These are phyloP conservation scores for Backusella mclennaniae DNA, from an alignment of 192 early-diverging fungal species.

Conservation along the genomic window DNA sequence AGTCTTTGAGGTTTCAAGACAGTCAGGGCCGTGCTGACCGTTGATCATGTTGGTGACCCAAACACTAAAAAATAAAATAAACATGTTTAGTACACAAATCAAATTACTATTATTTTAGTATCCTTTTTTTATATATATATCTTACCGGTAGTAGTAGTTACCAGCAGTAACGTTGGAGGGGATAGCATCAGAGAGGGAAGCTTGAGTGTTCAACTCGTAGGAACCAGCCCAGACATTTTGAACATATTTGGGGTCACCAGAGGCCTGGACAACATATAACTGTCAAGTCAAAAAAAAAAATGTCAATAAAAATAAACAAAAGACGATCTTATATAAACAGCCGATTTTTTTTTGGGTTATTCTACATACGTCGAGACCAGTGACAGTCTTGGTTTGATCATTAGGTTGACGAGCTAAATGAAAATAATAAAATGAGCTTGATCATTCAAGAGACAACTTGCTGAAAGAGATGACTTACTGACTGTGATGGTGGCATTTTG, in stretches of 20 bases:
- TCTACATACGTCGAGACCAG: conserved; percentile 25
- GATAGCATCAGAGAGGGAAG: conserved; percentile 21
- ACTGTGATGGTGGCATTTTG: conserved; percentile 18
- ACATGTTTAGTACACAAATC: neutral
- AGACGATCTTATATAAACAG: neutral
- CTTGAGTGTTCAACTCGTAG: conserved; percentile 25
- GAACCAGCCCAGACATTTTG: conserved; percentile 25
- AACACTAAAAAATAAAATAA: conserved; percentile 14
- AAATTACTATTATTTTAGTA: neutral
- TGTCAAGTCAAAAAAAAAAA: neutral
- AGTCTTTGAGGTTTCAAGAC: conserved; percentile 24
- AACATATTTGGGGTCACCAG: conserved; percentile 21
- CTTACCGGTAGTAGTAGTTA: conserved; percentile 20
- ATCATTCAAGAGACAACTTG: neutral
- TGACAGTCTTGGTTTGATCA: conserved; percentile 18
- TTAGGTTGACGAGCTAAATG: conserved; percentile 20
- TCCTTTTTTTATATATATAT: neutral
- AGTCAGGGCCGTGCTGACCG: conserved; percentile 27
- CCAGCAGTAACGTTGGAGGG: conserved; percentile 13
- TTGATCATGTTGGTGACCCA: conserved; percentile 29
- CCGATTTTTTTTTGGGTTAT: neutral
- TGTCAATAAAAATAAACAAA: conserved; percentile 7
- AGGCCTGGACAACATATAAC: conserved; percentile 5
- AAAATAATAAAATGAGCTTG: neutral
- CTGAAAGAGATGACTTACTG: conserved; percentile 21